phyloP scores from a whole-genome alignment of 75 land plant species.

The Selaginella moellendorffii region DNA sequence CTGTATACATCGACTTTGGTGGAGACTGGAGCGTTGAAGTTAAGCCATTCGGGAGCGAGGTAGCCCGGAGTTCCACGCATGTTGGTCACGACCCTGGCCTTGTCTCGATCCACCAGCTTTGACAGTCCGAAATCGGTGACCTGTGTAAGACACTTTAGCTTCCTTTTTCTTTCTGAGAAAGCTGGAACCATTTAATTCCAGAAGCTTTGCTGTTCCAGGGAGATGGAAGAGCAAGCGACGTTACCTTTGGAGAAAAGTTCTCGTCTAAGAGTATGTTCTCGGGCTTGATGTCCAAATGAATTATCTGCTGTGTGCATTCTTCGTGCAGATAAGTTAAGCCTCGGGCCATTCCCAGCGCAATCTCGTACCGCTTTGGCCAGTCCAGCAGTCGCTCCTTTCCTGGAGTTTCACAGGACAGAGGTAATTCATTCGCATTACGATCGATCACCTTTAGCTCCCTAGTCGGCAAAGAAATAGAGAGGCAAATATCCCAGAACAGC shows the following conservation, averaged over 20 bases:
- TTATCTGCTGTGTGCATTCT: not conserved
- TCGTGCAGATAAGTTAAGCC: not conserved
- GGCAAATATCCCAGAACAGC: too few relatives aligned
- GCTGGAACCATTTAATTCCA: too few relatives aligned
- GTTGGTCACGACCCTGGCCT: not conserved
- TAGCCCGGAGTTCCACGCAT: not conserved
- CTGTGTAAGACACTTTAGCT: too few relatives aligned
- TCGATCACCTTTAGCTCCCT: too few relatives aligned
- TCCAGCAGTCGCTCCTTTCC: not conserved
- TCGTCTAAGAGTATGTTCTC: not conserved
- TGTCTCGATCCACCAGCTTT: not conserved
- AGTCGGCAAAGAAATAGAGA: too few relatives aligned
- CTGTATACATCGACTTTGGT: not conserved
- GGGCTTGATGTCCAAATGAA: not conserved
- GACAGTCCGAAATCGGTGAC: not conserved
- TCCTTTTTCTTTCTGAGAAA: too few relatives aligned
- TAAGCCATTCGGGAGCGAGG: not conserved
- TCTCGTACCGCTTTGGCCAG: not conserved
- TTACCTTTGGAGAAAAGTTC: not conserved
- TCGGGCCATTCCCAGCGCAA: not conserved
- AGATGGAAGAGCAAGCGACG: not conserved
- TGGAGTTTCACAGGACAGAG: too few relatives aligned
- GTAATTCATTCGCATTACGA: too few relatives aligned
- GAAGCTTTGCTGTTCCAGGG: too few relatives aligned
- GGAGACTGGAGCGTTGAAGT: not conserved